Evolutionary conservation across 371 early-diverging fungal species (phyloP), one percentile per base, ranked within the genome.

Genomic region (Racocetra persica): DNA sequence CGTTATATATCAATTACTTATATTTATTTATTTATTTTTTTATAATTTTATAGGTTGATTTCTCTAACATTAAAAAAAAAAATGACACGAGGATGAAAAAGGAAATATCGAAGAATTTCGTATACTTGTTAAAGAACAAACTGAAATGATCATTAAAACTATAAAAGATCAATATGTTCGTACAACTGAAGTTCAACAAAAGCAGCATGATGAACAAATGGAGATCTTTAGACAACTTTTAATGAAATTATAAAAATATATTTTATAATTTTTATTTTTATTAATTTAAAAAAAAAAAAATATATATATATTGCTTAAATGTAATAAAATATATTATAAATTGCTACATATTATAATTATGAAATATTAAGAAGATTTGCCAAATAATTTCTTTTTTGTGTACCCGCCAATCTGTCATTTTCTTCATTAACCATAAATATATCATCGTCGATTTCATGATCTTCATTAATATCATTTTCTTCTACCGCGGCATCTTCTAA

Each of bases 311-410:
- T 24, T 60, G 24, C 26, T 60, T n/a, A 60, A 24, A 60, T n/a
- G 11, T 60, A 26, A 24, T 24, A 11, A 60, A 62, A 32, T 62
- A 62, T 26, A 26, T 26, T 62, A 14, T 26, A 62, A 52, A 52
- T 52, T 52, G 11, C 8, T 60, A 24, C 14, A 62, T 62, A 62
- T n/a, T 26, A 62, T 28, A 13, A 28, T 62, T 62, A 26, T 16
- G 4, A 62, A 62, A n/a, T 18, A 52, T 62, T 62, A 62, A 26
- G 13, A 62, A 62, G 24, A 62, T 62, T 62, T 62, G 32, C 62
- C 28, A 63, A 63, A 32, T 32, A 63, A 28, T 32, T 13, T 16
- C 18, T 63, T 28, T 63, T 63, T 28, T 63, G 63, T 28, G 2
- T 26, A 63, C 14, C 32, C 13, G 16, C 28, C 11, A 63, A 22